phyloP scores from a whole-genome alignment of 2,329 filamentous ascomycete species.

The Podosphaera xanthii region DNA sequence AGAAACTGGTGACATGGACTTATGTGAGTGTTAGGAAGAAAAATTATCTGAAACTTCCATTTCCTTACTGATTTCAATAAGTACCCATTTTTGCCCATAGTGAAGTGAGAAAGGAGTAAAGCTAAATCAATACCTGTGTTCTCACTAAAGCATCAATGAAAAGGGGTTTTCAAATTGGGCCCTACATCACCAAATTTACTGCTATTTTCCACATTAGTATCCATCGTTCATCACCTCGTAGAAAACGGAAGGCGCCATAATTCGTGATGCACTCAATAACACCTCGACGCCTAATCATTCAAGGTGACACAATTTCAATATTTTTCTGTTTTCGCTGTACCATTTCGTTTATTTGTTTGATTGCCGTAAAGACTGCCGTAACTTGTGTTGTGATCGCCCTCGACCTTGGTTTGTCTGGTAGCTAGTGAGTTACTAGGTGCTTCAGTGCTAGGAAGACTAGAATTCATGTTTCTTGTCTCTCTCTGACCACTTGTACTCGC shows the following conservation, averaged over 20 bases:
- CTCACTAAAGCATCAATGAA: background rate
- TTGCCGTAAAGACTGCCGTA: slow-evolving; percentile 23
- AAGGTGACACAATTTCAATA: slow-evolving; percentile 8
- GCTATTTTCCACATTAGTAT: too few relatives aligned
- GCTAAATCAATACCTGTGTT: too few relatives aligned
- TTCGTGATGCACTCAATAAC: background rate
- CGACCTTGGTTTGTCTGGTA: slow-evolving; percentile 10
- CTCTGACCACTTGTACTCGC: slow-evolving; percentile 19
- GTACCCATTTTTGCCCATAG: too few relatives aligned
- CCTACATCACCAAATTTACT: background rate
- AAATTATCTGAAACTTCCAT: too few relatives aligned
- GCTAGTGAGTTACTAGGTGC: slow-evolving; percentile 16
- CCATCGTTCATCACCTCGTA: too few relatives aligned
- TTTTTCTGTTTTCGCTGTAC: slow-evolving; percentile 18
- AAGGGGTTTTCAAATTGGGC: background rate
- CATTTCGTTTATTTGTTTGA: slow-evolving; percentile 34
- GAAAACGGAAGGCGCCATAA: too few relatives aligned
- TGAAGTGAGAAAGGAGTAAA: too few relatives aligned
- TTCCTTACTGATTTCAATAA: too few relatives aligned
- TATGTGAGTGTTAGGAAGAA: too few relatives aligned
- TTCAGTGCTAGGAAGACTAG: slow-evolving; percentile 14
- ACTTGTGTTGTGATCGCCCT: slow-evolving; percentile 16
- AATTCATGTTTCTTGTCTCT: slow-evolving; percentile 14
- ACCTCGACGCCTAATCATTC: slow-evolving; percentile 8
- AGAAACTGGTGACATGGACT: too few relatives aligned